Conservation (phyloP, 257 asterid genomes). For the Plantago major region DNA sequence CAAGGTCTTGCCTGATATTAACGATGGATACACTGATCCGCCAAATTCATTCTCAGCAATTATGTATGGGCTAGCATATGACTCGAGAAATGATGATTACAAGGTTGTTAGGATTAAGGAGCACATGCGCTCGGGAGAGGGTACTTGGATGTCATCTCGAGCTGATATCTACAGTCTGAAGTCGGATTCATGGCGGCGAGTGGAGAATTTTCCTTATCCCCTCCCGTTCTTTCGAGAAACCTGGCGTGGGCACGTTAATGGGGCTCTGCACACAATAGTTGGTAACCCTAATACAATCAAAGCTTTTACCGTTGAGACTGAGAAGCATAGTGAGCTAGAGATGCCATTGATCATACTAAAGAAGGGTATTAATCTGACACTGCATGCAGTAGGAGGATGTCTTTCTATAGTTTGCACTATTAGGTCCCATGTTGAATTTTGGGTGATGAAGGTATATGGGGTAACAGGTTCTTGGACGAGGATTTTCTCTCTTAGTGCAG, state of each 20-base stretch:
- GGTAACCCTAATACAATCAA: not conserved
- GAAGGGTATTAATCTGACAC: not conserved
- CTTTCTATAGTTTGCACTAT: not conserved
- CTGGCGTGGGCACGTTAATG: not conserved
- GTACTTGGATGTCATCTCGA: not conserved
- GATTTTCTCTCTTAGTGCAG: not conserved
- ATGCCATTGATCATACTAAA: not conserved
- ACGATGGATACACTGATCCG: not conserved
- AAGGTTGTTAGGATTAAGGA: not conserved
- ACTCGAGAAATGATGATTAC: not conserved
- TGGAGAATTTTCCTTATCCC: not conserved
- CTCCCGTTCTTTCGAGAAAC: not conserved
- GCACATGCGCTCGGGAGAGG: not conserved
- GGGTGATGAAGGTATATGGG: not conserved
- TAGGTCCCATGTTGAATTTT: not conserved
- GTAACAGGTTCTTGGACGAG: not conserved
- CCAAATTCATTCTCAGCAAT: too few species aligned
- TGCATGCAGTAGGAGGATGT: not conserved
- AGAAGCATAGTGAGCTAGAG: not conserved
- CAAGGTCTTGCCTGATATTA: not conserved
- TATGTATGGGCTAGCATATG: not conserved
- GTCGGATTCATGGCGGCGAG: not conserved
- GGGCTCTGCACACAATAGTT: not conserved
- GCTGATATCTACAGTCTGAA: not conserved
- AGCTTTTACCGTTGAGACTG: constrained; percentile 1